phyloP scores from a whole-genome alignment of 148 eudicot genomes.

The Rhododendron griersonianum region DNA sequence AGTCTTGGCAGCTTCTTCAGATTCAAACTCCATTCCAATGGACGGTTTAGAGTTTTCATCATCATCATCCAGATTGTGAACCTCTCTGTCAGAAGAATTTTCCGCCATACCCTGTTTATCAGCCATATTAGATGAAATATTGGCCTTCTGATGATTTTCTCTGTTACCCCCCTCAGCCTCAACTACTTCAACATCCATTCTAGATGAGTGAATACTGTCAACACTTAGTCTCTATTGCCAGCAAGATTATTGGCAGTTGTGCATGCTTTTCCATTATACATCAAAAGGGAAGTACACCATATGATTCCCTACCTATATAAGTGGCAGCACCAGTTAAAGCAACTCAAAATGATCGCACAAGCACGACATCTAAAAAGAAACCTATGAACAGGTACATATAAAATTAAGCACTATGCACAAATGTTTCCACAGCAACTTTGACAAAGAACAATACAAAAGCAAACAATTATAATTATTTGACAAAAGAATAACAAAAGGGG shows the following conservation, averaged over 20 bases:
- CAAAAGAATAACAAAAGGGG: background rate
- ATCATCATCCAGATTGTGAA: slow-evolving; percentile 17
- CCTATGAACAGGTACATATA: background rate
- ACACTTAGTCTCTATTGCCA: background rate
- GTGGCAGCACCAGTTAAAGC: background rate
- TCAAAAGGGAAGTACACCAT: background rate
- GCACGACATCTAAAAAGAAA: background rate
- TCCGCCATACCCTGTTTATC: slow-evolving; percentile 7
- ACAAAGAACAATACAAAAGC: background rate
- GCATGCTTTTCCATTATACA: background rate
- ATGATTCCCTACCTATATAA: background rate
- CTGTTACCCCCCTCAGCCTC: slow-evolving; percentile 16
- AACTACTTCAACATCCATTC: slow-evolving; percentile 23
- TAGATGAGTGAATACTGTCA: background rate
- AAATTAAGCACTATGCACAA: background rate
- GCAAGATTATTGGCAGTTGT: slow-evolving; percentile 6
- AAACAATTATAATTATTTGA: background rate
- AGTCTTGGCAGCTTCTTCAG: slow-evolving; percentile 38
- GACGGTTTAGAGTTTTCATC: slow-evolving; percentile 19
- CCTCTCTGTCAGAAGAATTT: slow-evolving; percentile 18
- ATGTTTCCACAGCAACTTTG: background rate
- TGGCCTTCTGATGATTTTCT: slow-evolving; percentile 16
- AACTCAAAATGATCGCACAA: background rate
- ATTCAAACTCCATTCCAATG: slow-evolving; percentile 40
- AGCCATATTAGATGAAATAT: slow-evolving; percentile 14